phyloP scores from a whole-genome alignment of 148 eudicot genomes.

The Camellia lanceoleosa region DNA sequence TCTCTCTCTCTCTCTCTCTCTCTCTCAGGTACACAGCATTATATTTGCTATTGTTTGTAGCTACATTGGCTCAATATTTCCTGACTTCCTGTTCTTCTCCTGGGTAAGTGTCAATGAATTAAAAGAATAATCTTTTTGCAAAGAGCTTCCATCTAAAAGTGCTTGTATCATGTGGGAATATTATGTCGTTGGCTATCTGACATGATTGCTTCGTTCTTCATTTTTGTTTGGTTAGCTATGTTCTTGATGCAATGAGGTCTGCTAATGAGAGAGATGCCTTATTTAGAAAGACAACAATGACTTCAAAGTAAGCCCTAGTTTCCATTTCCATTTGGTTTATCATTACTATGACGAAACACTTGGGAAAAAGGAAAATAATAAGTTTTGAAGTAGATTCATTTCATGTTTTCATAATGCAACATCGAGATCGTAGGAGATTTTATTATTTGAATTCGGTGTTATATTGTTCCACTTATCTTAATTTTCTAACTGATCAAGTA shows the following conservation, averaged over 20 bases:
- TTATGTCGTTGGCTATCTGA: not conserved
- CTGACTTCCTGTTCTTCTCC: constrained; percentile 83
- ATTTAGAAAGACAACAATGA: constrained; percentile 31
- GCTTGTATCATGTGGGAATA: not conserved
- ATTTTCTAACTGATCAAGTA: constrained; percentile 63
- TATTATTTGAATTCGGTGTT: not conserved
- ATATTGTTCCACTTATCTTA: constrained; percentile 13
- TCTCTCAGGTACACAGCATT: constrained; percentile 59
- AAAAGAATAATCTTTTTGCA: not conserved
- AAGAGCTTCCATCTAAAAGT: not conserved
- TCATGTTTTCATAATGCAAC: not conserved
- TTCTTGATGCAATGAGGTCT: constrained; percentile 83
- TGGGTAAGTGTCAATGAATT: constrained; percentile 43
- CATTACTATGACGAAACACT: not conserved
- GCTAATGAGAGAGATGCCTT: constrained; percentile 49
- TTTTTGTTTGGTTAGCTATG: constrained; percentile 44
- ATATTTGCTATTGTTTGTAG: constrained; percentile 60
- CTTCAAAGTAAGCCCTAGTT: constrained; percentile 60
- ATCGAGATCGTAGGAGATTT: not conserved
- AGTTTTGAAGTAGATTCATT: not conserved
- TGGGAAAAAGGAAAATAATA: not conserved
- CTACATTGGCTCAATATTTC: constrained; percentile 80
- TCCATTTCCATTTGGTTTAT: constrained; percentile 1
- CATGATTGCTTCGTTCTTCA: not conserved
- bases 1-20: too few species aligned